Evolutionary conservation across 805 yeast genomes (phyloP), one percentile per base, ranked within the genome.

Genomic region (Ogataea ganodermae): DNA sequence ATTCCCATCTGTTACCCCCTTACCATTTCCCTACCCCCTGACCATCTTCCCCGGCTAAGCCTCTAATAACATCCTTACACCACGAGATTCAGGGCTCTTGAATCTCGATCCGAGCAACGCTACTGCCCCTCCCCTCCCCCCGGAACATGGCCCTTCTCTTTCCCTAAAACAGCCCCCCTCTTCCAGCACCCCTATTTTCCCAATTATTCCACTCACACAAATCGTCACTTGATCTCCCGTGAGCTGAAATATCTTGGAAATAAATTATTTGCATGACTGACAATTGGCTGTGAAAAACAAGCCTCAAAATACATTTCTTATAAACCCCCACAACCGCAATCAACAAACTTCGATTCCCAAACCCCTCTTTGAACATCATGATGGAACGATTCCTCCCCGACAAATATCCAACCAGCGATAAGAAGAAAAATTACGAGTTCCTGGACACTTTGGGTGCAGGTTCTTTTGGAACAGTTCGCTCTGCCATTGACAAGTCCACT

Each of bases 361-460:
- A 27, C 14, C 31, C 31, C n/a, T 14, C 31, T 12, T 12, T 6
- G 4, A 27, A 27, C 31, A 27, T 12, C 31, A 39, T 22, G 30
- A 56, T 54, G 56, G 57, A 53, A 23, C 49, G 35, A 40, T 35
- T 52, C 10, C 40, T 56, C 21, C 45, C 43, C 6, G 46, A 50
- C 14, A 50, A 41, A 28, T 51, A 44, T 32, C 57, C 57, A 28
- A 35, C 47, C 12, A 41, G 46, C 3, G 54, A 74, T 35, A 79
- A 87, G 59, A 89, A 89, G 67, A 66, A 75, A 40, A 74, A 79
- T 50, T 91, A 89, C 60, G 79, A 83, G 7, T 88, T 90, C 64
- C 92, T 91, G 10, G 80, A 79, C 50, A 89, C 96, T 0, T 69
- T 91, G 10, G 98, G 98, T 8, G 97, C 97, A 0, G 98, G 99